phyloP scores from a whole-genome alignment of 306 rosid species.

The Prinsepia uniflora region DNA sequence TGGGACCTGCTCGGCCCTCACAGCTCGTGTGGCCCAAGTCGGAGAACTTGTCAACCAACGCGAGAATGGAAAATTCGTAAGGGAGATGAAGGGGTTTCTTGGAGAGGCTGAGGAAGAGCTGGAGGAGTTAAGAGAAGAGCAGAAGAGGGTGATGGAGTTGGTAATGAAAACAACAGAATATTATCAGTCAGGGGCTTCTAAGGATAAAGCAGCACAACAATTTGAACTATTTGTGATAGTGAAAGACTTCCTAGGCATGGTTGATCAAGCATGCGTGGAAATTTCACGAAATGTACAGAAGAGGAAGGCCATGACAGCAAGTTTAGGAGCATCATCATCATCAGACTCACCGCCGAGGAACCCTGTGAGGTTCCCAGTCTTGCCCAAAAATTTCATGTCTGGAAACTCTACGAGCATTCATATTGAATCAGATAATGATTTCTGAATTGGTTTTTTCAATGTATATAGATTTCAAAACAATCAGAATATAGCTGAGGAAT shows the following conservation, averaged over 20 bases:
- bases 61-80: conserved; percentile 51
- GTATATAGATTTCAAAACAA: conserved; percentile 12
- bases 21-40: conserved; percentile 36
- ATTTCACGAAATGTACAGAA: conserved; percentile 62
- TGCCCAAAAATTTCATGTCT: conserved; percentile 47
- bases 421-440: conserved; percentile 37
- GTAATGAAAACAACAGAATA: conserved; percentile 66
- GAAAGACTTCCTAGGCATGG: conserved; percentile 83
- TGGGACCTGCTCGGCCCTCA: conserved; percentile 44
- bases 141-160: conserved; percentile 49
- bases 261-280: conserved; percentile 77
- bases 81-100: conserved; percentile 66
- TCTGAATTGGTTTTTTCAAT: conserved; percentile 3
- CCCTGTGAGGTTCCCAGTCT: conserved; percentile 35
- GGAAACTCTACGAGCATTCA: conserved; percentile 33
- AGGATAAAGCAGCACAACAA: conserved; percentile 46
- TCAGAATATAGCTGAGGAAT: conserved; percentile 2
- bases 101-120: conserved; percentile 56
- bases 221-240: conserved; percentile 71
- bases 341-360: conserved; percentile 20
- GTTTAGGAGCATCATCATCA: conserved; percentile 27
- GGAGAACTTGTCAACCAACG: conserved; percentile 36
- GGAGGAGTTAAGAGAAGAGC: conserved; percentile 45
- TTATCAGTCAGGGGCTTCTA: conserved; percentile 69
- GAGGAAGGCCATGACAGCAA: conserved; percentile 41